phyloP scores from a whole-genome alignment of 2,329 filamentous ascomycete genomes.

The Pseudocercospora macadamiae region DNA sequence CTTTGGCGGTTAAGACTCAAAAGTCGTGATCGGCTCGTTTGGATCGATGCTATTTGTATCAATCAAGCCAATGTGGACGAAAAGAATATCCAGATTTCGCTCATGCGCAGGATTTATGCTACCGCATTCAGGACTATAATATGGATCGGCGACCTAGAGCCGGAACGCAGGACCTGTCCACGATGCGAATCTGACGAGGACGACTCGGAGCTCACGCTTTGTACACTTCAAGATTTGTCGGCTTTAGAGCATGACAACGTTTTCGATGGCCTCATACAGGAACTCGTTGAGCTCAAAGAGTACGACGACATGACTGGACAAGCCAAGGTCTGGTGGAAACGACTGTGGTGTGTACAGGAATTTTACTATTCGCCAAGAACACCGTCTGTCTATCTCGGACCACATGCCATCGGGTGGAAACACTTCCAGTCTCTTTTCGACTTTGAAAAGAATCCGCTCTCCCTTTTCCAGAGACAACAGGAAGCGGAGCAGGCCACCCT shows the following conservation, averaged over 20 bases:
- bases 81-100: constrained; percentile 25
- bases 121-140: constrained; percentile 25
- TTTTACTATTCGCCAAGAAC: constrained; percentile 14
- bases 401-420: constrained; percentile 26
- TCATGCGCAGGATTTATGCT: constrained; percentile 30
- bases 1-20: constrained; percentile 13
- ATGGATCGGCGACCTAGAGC: constrained; percentile 22
- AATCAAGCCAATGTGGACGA: constrained; percentile 28
- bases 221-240: constrained; percentile 19
- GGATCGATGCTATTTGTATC: too few relatives aligned
- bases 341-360: constrained; percentile 29
- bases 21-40: constrained; percentile 16
- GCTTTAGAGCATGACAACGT: constrained; percentile 26
- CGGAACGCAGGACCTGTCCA: constrained; percentile 7
- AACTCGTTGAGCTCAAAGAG: not conserved
- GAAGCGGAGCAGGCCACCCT: constrained; percentile 11
- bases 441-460: constrained; percentile 12
- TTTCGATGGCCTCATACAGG: constrained; percentile 8
- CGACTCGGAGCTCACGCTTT: constrained; percentile 14
- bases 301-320: constrained; percentile 14
- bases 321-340: constrained; percentile 27
- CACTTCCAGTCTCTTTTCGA: constrained; percentile 24
- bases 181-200: constrained; percentile 10
- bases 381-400: constrained; percentile 27
- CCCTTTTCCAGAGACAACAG: constrained; percentile 22